Base-by-base conservation (phyloP, 345 rosid species). In the Rhodamnia rubescens region DNA sequence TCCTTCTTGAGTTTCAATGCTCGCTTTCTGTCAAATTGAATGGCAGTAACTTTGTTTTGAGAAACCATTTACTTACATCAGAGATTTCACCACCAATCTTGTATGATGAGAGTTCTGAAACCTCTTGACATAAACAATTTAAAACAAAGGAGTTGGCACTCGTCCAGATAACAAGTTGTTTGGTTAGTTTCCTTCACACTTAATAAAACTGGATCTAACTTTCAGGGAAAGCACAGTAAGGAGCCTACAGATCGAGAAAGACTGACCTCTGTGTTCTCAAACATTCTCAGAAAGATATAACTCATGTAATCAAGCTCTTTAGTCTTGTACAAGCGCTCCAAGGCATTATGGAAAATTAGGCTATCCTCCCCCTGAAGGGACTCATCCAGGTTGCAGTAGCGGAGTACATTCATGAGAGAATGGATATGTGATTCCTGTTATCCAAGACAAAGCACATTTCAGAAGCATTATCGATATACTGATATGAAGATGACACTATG, bases 281-380 rank as follows among this genome's bases (percentile, higher is more conserved):
- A 96, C 94, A 95, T 92, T 89, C 99, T 92, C 82, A 98, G 86
- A 83, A 96, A 98, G 36, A 98, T 94, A 87, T 96, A 92, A 91
- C 99, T 98, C 99, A 98, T 98, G 92, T 98, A 98, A 92, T 98
- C 99, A 88, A 96, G 99, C 91, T 98, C 99, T 92, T 93, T 94
- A 20, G 98, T 96, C 83, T 92, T 94, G 90, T 87, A 89, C 87
- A 98, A 88, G 53, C 98, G 95, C 86, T 95, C 98, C 95, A 96
- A 89, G 82, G 93, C 99, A 88, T 78, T 89, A 52, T 83, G 88
- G 91, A 93, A 94, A 59, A 98, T 93, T 74, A 98, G 98, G 89
- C 99, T 90, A 52, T 90, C 99, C 93, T 98, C 99, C 82, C 91
- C 99, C 88, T 92, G 98, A 87, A 96, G 99, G 85, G 99, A 94